These are phyloP conservation scores for Cladophialophora bantiana DNA, from an alignment of 2,329 filamentous ascomycete genomes.

Conservation along the genomic window DNA sequence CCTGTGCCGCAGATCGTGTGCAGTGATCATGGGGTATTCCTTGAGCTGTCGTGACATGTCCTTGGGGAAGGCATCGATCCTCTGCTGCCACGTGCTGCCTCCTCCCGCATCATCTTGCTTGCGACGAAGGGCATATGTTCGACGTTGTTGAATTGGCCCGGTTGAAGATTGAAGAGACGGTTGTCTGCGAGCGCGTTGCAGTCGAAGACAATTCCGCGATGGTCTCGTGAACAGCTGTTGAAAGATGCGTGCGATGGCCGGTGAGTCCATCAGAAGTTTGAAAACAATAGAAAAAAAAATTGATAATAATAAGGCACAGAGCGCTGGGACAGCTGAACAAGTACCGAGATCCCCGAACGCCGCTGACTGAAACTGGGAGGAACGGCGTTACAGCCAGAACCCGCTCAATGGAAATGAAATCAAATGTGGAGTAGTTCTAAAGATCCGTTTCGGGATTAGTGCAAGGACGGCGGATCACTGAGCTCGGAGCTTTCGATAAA, in stretches of 20 bases:
- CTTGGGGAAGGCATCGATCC: slow-evolving; percentile 74
- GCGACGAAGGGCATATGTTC: slow-evolving; percentile 50
- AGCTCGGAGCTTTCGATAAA: too few species aligned
- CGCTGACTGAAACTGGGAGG: background rate
- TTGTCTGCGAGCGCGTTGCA: slow-evolving; percentile 37
- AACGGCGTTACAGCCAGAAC: background rate
- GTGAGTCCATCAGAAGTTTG: slow-evolving; percentile 75
- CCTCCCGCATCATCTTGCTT: slow-evolving; percentile 50
- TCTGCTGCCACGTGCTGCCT: slow-evolving; percentile 86
- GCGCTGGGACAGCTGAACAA: background rate
- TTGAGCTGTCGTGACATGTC: slow-evolving; percentile 83
- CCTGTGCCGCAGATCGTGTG: slow-evolving; percentile 75
- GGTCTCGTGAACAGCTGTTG: slow-evolving; percentile 82
- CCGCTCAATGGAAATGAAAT: background rate
- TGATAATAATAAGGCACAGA: background rate
- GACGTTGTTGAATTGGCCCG: slow-evolving; percentile 41
- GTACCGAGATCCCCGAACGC: background rate
- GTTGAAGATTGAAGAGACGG: slow-evolving; percentile 6
- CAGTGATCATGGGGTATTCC: slow-evolving; percentile 82
- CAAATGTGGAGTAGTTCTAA: slow-evolving; percentile 14
- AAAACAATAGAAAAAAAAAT: background rate
- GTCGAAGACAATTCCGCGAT: slow-evolving; percentile 64
- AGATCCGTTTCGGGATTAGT: slow-evolving; percentile 10
- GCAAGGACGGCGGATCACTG: slow-evolving; percentile 5
- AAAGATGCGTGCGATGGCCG: slow-evolving; percentile 78